Evolutionary conservation across 805 yeast species (phyloP).

Genomic region (Ogataea pini): DNA sequence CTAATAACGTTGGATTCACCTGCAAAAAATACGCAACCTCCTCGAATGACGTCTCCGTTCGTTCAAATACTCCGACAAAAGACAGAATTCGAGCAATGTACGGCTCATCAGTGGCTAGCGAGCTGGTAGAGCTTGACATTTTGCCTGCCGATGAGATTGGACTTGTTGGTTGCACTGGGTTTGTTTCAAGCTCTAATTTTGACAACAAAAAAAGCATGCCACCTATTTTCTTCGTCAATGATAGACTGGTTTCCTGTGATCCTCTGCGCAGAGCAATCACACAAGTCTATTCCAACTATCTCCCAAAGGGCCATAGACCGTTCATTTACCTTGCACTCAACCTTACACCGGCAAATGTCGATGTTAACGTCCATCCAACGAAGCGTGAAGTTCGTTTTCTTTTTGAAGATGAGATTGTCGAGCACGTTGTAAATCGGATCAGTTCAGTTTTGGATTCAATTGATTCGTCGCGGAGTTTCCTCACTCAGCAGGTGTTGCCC

Average conservation of each 20-base stretch:
- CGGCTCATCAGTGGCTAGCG: slow-evolving; percentile 69
- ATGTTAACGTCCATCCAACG: slow-evolving; percentile 95
- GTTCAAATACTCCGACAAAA: slow-evolving; percentile 47
- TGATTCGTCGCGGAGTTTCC: slow-evolving; percentile 69
- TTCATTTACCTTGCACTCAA: slow-evolving; percentile 75
- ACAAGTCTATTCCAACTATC: slow-evolving; percentile 58
- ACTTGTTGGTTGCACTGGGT: slow-evolving; percentile 54
- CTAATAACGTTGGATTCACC: slow-evolving; percentile 66
- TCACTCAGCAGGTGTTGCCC: slow-evolving; percentile 59
- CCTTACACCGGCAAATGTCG: slow-evolving; percentile 69
- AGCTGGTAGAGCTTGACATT: slow-evolving; percentile 53
- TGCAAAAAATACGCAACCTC: slow-evolving; percentile 82
- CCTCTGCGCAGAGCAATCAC: slow-evolving; percentile 70
- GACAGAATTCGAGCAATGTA: slow-evolving; percentile 76
- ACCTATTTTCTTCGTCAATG: slow-evolving; percentile 83
- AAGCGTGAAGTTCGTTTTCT: slow-evolving; percentile 88
- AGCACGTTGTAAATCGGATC: slow-evolving; percentile 49
- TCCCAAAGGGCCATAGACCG: slow-evolving; percentile 78
- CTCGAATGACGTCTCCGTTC: slow-evolving; percentile 61
- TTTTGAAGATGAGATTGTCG: slow-evolving; percentile 83
- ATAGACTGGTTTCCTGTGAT: slow-evolving; percentile 80
- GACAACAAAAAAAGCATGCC: slow-evolving; percentile 61
- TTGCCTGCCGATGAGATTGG: slow-evolving; percentile 44
- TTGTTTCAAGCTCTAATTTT: slow-evolving; percentile 70
- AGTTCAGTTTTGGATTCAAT: slow-evolving; percentile 52